Conservation (phyloP, 2,329 filamentous ascomycete genomes). For the Epichloe gansuensis region DNA sequence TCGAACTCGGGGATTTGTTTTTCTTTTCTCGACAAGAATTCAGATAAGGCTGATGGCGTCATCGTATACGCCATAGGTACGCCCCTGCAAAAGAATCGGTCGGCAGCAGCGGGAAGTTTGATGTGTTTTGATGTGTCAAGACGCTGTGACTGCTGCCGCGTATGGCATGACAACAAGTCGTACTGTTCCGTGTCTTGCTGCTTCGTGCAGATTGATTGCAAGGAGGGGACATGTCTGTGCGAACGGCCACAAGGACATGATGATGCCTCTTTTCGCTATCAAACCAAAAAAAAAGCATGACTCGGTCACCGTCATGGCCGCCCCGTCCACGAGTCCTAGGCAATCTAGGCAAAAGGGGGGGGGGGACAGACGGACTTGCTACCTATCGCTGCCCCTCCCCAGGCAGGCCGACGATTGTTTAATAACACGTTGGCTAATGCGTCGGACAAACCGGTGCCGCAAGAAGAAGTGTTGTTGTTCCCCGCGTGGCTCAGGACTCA, state of each 20-base stretch:
- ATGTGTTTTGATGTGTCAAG: background rate
- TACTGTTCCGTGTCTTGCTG: too few relatives aligned
- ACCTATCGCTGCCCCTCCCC: too few relatives aligned
- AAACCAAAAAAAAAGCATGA: background rate
- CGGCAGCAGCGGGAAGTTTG: background rate
- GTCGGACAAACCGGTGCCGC: too few relatives aligned
- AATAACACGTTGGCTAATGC: too few relatives aligned
- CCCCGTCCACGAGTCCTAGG: background rate
- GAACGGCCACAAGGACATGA: background rate
- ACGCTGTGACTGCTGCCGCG: background rate
- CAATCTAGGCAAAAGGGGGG: background rate
- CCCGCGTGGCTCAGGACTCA: too few relatives aligned
- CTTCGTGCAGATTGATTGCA: background rate
- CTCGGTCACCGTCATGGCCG: background rate
- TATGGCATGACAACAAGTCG: background rate
- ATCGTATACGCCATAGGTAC: background rate
- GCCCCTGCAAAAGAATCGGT: background rate
- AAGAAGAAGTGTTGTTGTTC: too few relatives aligned
- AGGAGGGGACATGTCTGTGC: background rate
- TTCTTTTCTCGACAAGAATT: too few relatives aligned
- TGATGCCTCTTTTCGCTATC: background rate
- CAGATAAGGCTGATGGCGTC: background rate
- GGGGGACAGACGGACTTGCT: too few relatives aligned
- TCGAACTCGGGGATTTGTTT: too few relatives aligned
- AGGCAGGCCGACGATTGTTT: too few relatives aligned